phyloP scores from a whole-genome alignment of 2,329 filamentous ascomycete species.

The Fusarium begoniae region DNA sequence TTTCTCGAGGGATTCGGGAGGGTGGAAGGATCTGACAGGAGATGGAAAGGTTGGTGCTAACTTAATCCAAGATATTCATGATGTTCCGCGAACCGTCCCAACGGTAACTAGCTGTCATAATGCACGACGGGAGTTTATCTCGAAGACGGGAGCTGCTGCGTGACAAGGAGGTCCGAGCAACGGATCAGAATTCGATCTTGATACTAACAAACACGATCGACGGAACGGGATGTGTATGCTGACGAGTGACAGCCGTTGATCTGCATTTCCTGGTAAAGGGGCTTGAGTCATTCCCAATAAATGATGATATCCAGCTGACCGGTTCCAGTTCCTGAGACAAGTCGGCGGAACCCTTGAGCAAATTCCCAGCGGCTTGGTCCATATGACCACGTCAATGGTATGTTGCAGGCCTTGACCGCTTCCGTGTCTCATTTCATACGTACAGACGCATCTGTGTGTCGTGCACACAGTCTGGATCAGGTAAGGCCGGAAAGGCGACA shows the following conservation, averaged over 20 bases:
- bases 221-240: conserved; percentile 3
- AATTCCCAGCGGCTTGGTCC: conserved; percentile 36
- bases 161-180: conserved; percentile 6
- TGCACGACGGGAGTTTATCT: conserved; percentile 20
- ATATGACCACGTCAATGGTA: conserved; percentile 28
- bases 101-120: conserved; percentile 39
- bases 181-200: not conserved
- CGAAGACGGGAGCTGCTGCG: not conserved
- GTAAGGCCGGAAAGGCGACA: conserved; percentile 11
- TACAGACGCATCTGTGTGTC: conserved; percentile 20
- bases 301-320: conserved; percentile 26
- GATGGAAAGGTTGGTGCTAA: conserved; percentile 28
- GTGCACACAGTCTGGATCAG: conserved; percentile 11
- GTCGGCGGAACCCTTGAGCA: not conserved
- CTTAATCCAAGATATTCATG: conserved; percentile 14
- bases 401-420: conserved; percentile 27
- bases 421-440: conserved; percentile 18
- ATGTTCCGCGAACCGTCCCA: conserved; percentile 36
- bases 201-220: conserved; percentile 5
- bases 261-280: conserved; percentile 2
- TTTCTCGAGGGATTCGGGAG: not conserved
- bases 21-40: conserved; percentile 12
- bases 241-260: conserved; percentile 29
- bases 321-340: conserved; percentile 35
- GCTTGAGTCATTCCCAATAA: conserved; percentile 25